Evolutionary conservation across 2,329 filamentous ascomycete genomes (phyloP), one percentile per base, ranked within the genome.

Genomic region (Ophiostoma fasciatum): DNA sequence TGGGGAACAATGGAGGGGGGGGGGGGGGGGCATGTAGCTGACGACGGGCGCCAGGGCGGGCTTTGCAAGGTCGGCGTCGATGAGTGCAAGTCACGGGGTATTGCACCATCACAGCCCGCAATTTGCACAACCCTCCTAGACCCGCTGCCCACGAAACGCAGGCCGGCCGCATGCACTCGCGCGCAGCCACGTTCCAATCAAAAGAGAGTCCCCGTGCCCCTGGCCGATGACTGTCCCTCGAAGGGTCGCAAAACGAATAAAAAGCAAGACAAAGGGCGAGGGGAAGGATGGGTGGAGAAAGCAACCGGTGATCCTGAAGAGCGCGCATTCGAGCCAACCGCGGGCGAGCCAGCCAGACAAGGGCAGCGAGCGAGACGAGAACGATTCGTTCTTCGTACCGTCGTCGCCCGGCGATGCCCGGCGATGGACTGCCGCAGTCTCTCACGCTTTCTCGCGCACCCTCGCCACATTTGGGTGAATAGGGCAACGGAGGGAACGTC

Each of bases 31-130:
- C n/a, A n/a, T n/a, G n/a, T n/a, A n/a, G n/a, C 31, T 35, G 33
- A 22, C 22, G 33, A 36, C 36, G 37, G 33, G 14, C n/a, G 35
- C 22, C 22, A 17, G 11, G 27, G 23, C 22, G 28, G 33, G 23
- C 18, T 14, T 18, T 36, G n/a, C 29, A 20, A 35, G 25, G 19
- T 25, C 28, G 25, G 19, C 14, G 35, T 28, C 41, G 39, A 40
- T 39, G 42, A 40, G 35, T 22, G 15, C 37, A 44, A 39, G 62
- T 73, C 69, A 72, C 68, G 68, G 61, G 68, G 55, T 67, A 74
- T 74, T 63, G 66, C 70, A 66, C 63, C 67, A 74, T 74, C 61
- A 55, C 47, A 48, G 47, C 52, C 44, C 43, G 44, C 45, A 53
- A 63, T 62, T 64, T 61, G 59, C 58, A 56, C 58, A 56, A 53